Evolutionary conservation across 169 alveolate genomes (phyloP), one percentile per base, ranked within the genome.

Genomic region (Theileria parva): DNA sequence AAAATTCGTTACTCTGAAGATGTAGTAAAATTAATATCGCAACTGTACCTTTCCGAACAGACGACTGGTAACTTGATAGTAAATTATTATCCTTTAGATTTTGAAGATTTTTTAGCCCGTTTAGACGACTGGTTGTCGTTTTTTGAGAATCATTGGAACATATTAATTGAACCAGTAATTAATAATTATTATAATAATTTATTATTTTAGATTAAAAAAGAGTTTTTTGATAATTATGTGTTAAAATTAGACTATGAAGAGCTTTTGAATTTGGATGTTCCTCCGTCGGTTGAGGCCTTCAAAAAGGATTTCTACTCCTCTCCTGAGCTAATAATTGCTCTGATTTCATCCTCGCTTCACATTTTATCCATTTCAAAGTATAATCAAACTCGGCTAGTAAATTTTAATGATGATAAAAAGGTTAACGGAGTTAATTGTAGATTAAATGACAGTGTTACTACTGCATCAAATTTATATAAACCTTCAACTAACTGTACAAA

Each of bases 321-420:
- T 12, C 86, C 86, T 21, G 53, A 64, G 55, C 70, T 78, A 21
- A 9, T 65, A 48, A 57, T 78, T 21, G 25, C 77, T 1, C 44
- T 66, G 21, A 78, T 78, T 77, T 67, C 81, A 6, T 77, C 86
- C 2, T 74, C 77, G 0, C 72, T 78, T 37, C 86, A 78, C 34
- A 12, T 78, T 65, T 21, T 21, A 32, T 25, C 57, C 39, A 39
- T 37, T 37, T 27, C 19, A 2, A 65, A 28, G 15, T 65, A 21
- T 53, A 25, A 25, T 17, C 63, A 32, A 17, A 65, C 74, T 1
- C 3, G 39, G 21, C 53, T 44, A 44, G 53, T 44, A 1, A 44
- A 44, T 44, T 44, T 44, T 8, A 13, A 44, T 44, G 53, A 44
- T 4, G 53, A 44, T 11, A 44, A 7, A 44, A 44, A 15, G 17